These are phyloP conservation scores for Solanum pennellii DNA, from an alignment of 257 asterid species.

Conservation along the genomic window DNA sequence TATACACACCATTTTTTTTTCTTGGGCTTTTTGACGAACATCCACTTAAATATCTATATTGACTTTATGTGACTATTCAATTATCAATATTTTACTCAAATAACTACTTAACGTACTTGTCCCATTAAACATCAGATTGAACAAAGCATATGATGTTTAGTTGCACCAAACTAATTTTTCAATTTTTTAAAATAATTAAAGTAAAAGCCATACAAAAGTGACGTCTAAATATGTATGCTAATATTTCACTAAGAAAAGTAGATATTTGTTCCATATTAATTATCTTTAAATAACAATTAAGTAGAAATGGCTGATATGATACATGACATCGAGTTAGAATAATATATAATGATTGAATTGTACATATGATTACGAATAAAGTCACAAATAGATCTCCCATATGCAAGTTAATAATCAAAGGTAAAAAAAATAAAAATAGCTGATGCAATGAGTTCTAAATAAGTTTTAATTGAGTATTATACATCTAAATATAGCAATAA, in stretches of 20 bases:
- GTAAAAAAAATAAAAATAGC: background rate
- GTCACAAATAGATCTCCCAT: background rate
- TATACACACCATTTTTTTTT: no score
- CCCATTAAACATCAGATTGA: background rate
- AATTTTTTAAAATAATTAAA: background rate
- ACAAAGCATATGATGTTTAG: background rate
- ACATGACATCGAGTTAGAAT: background rate
- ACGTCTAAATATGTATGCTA: background rate
- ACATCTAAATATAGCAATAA: background rate
- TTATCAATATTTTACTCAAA: background rate
- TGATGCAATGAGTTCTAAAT: background rate
- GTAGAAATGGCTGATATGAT: background rate
- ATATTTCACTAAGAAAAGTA: background rate
- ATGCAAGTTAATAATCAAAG: background rate
- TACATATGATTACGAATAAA: background rate
- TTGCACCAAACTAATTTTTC: background rate
- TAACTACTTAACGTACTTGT: background rate
- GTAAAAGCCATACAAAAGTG: background rate
- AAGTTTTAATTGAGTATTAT: background rate
- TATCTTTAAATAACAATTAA: background rate
- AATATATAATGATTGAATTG: background rate
- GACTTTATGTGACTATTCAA: background rate
- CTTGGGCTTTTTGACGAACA: no score
- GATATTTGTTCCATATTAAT: background rate
- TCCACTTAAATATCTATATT: background rate